Evolutionary conservation across 1,139 yeast genomes (phyloP).

Genomic region (Candida sanyaensis): DNA sequence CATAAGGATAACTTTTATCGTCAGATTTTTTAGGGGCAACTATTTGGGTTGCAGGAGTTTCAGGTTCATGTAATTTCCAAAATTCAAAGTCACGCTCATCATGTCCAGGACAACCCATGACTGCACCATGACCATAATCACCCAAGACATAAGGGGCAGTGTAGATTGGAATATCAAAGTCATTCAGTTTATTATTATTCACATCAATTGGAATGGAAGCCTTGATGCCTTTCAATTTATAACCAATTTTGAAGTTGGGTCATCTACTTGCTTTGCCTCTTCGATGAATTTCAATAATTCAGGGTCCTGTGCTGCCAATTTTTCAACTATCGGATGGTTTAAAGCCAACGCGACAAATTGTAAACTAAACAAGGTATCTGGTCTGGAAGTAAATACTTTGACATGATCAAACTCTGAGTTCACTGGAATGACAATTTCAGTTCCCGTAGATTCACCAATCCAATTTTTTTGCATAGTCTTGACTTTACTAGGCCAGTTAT

Average conservation of each 20-base stretch:
- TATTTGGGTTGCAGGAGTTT: slow-evolving; percentile 37
- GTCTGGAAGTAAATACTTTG: slow-evolving; percentile 79
- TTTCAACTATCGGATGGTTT: slow-evolving; percentile 62
- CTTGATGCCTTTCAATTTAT: slow-evolving; percentile 41
- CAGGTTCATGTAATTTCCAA: slow-evolving; percentile 67
- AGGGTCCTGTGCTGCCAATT: slow-evolving; percentile 34
- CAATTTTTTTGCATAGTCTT: slow-evolving; percentile 89
- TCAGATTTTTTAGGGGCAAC: slow-evolving; percentile 40
- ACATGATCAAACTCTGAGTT: slow-evolving; percentile 26
- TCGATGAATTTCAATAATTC: slow-evolving; percentile 48
- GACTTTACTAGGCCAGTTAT: slow-evolving; percentile 87
- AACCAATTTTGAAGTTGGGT: slow-evolving; percentile 63
- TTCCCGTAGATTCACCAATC: slow-evolving; percentile 91
- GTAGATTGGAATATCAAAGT: slow-evolving; percentile 63
- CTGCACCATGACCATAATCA: slow-evolving; percentile 87
- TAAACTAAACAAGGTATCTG: slow-evolving; percentile 82
- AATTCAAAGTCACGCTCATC: slow-evolving; percentile 81
- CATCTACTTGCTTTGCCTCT: slow-evolving; percentile 39
- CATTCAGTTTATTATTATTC: slow-evolving; percentile 16
- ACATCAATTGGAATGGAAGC: slow-evolving; percentile 65
- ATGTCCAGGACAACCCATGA: slow-evolving; percentile 98
- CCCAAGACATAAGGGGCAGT: slow-evolving; percentile 90
- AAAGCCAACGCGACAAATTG: slow-evolving; percentile 80
- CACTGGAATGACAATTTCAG: slow-evolving; percentile 55
- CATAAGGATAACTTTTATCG: slow-evolving; percentile 39